Conservation (phyloP, 2,329 filamentous ascomycete species). For the Venturia aucupariae region DNA sequence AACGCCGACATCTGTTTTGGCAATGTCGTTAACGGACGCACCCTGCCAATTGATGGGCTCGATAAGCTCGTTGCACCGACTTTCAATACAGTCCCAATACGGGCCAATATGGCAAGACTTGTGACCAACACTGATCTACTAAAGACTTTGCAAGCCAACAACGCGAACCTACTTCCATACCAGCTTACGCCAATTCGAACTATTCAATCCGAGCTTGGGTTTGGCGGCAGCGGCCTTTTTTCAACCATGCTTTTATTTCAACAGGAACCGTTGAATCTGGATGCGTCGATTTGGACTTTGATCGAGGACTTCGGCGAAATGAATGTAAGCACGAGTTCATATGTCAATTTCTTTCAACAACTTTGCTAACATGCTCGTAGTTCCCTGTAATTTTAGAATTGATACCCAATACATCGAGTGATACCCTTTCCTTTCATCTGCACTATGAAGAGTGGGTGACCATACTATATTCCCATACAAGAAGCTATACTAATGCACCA, state of each 20-base stretch:
- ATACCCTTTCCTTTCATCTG: constrained; percentile 11
- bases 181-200: constrained; percentile 68
- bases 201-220: constrained; percentile 49
- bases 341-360: not conserved
- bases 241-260: constrained; percentile 77
- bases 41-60: constrained; percentile 53
- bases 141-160: constrained; percentile 51
- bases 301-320: constrained; percentile 50
- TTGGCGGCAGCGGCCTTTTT: constrained; percentile 52
- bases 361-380: constrained; percentile 5
- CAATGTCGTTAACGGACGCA: constrained; percentile 73
- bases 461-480: not conserved
- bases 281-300: constrained; percentile 42
- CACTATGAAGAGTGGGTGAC: constrained; percentile 11
- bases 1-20: constrained; percentile 72
- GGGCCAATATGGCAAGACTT: constrained; percentile 43
- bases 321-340: constrained; percentile 45
- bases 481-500: not conserved
- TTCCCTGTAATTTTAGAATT: constrained; percentile 16
- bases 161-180: constrained; percentile 52
- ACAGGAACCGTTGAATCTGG: constrained; percentile 40
- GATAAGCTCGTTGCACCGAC: constrained; percentile 75
- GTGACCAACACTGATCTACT: constrained; percentile 49
- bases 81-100: constrained; percentile 79
- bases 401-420: constrained; percentile 10